phyloP scores from a whole-genome alignment of 352 stramenopile species.

The Phytophthora sojae region DNA sequence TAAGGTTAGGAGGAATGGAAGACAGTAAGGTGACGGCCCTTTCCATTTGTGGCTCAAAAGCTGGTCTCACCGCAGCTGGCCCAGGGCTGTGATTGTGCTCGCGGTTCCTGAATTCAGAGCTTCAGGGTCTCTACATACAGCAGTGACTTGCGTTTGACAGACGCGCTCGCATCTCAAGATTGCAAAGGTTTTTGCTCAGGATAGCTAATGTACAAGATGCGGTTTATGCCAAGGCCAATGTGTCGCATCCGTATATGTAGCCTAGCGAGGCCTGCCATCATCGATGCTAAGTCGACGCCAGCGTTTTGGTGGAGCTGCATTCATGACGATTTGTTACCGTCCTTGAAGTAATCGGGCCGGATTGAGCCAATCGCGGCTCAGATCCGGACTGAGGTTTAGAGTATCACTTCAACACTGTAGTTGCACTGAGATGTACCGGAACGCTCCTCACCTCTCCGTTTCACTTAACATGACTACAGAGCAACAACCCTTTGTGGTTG shows the following conservation, averaged over 20 bases:
- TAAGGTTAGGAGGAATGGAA: background rate
- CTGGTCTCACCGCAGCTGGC: background rate
- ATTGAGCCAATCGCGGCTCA: slow-evolving; percentile 1
- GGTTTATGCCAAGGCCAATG: slow-evolving; percentile 1
- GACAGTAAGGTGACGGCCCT: background rate
- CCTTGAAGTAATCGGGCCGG: slow-evolving; percentile 7
- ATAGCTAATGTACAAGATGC: background rate
- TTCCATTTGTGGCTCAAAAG: background rate
- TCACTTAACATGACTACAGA: background rate
- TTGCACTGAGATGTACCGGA: too few species aligned
- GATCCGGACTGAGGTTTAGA: background rate
- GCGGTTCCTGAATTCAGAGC: too few species aligned
- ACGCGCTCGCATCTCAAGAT: background rate
- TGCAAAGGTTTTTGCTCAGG: background rate
- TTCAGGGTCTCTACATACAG: too few species aligned
- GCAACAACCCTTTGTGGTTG: background rate
- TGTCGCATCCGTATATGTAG: background rate
- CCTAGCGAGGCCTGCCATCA: slow-evolving; percentile 1
- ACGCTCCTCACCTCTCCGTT: background rate
- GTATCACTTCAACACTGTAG: background rate
- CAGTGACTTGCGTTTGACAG: background rate
- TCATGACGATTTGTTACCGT: slow-evolving; percentile 1
- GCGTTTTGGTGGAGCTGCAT: slow-evolving; percentile 1
- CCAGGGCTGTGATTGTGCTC: background rate
- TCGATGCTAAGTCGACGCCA: slow-evolving; percentile 12